phyloP scores from a whole-genome alignment of 2,329 filamentous ascomycete species.

The Cyphellophora europaea region DNA sequence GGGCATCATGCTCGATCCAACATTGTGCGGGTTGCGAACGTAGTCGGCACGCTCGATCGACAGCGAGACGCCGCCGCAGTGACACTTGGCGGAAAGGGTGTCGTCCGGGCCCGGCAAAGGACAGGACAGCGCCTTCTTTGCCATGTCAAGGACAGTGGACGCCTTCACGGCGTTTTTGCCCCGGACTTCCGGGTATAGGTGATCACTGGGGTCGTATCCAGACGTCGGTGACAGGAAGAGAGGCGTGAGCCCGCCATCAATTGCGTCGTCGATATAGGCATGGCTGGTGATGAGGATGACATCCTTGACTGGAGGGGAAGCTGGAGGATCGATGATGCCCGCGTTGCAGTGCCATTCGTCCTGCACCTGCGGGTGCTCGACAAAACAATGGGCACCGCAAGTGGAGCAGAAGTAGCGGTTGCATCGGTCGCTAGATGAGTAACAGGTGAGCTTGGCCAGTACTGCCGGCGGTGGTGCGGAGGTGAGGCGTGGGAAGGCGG shows the following conservation, averaged over 20 bases:
- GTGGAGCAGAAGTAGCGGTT: conserved; percentile 3
- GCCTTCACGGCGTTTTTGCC: no score
- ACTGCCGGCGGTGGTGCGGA: not conserved
- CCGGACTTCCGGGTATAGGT: no score
- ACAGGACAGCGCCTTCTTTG: no score
- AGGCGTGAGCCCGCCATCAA: conserved; percentile 12
- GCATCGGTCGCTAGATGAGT: not conserved
- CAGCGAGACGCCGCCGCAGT: conserved; percentile 44
- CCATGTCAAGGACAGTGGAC: no score
- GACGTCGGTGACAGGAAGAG: no score
- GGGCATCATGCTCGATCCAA: not conserved
- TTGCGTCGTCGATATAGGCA: conserved; percentile 9
- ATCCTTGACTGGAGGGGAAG: not conserved
- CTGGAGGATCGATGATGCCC: not conserved
- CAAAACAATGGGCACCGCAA: conserved; percentile 1
- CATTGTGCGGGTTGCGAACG: conserved; percentile 12
- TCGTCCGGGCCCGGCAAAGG: no score
- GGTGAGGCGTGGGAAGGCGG: not conserved
- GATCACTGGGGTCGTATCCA: no score
- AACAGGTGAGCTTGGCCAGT: not conserved
- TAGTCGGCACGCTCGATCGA: conserved; percentile 42
- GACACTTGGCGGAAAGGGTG: conserved; percentile 9
- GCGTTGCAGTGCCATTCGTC: not conserved
- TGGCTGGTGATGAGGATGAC: conserved; percentile 1
- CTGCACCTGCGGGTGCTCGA: not conserved